Base-by-base conservation (phyloP, 306 rosid species). In the Herpetospermum pedunculosum region DNA sequence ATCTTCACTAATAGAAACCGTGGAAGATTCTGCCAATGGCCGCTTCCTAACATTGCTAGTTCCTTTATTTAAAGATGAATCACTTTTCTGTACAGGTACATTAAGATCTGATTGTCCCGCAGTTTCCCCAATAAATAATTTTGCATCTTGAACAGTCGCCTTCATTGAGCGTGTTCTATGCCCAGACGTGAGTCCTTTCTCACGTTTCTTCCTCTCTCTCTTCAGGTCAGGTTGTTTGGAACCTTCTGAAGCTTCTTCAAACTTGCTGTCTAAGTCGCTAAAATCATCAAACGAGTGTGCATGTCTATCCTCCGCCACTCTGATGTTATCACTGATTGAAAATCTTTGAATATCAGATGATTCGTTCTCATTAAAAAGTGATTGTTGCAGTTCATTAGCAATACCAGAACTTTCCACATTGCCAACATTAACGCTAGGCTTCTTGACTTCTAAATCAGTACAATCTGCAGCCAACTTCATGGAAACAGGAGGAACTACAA, bases 71-170 rank as follows among this genome's bases (percentile, higher is more conserved):
- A 76, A 85, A 47, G 83, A 54, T 44, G 25, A 72, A 67, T 67
- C 73, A 67, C 18, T 40, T 65, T 35, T 65, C 23, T 23, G 52
- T 41, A 67, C 19, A 23, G 76, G 73, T 49, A 63, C 83, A 84
- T 76, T 75, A 5, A 73, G 46, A 69, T 76, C 82, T 21, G 78
- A 73, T 77, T 84, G 87, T 71, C 69, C 83, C 7, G 83, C 76
- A 64, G 85, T 30, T 77, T 84, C 83, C 60, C 90, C 90, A 16
- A 91, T 81, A 82, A 83, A 88, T 49, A 77, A 83, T 73, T 85
- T 87, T 35, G 96, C 95, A 78, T 88, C 94, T 87, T 88, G 81
- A 84, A 91, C 92, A 23, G 77, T 93, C 19, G 87, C 90, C 84
- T 88, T 88, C 81, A 86, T 89, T 11, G 96, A 82, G 71, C 74